Evolutionary conservation across 306 rosid genomes (phyloP).

Genomic region (Rosa rugosa): DNA sequence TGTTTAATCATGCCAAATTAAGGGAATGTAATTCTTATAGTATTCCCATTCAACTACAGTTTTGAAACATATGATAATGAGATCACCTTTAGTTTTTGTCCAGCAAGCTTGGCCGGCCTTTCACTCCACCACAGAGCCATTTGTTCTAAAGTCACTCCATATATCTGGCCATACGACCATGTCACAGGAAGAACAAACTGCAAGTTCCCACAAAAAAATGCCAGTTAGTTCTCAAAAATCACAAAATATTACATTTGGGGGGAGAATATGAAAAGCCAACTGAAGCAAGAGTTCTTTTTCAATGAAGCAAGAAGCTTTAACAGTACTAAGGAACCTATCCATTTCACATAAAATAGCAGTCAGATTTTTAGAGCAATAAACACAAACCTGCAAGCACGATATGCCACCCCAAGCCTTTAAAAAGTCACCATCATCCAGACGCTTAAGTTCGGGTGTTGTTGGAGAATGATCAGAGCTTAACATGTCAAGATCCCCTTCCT

Average conservation of each 20-base stretch:
- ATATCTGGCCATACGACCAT: slow-evolving; percentile 76
- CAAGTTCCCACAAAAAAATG: slow-evolving; percentile 29
- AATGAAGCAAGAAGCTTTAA: background rate
- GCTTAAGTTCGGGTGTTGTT: slow-evolving; percentile 83
- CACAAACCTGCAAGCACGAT: slow-evolving; percentile 79
- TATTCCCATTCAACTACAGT: background rate
- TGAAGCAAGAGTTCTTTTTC: background rate
- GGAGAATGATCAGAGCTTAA: slow-evolving; percentile 94
- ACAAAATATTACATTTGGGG: background rate
- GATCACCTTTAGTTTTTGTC: slow-evolving; percentile 71
- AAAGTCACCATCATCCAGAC: slow-evolving; percentile 73
- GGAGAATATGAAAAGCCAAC: background rate
- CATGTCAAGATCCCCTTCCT: slow-evolving; percentile 85
- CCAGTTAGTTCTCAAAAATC: slow-evolving; percentile 18
- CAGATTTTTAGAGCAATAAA: background rate
- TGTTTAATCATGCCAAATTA: background rate
- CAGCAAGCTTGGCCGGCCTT: slow-evolving; percentile 79
- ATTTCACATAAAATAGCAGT: background rate
- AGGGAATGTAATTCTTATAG: background rate
- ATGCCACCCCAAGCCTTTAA: slow-evolving; percentile 97
- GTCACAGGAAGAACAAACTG: slow-evolving; percentile 88
- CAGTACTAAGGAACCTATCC: background rate
- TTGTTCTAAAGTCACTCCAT: slow-evolving; percentile 74
- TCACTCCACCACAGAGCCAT: slow-evolving; percentile 87
- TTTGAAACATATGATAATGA: background rate